phyloP scores from a whole-genome alignment of 371 early-diverging fungal genomes.

The Fennellomyces sp. region DNA sequence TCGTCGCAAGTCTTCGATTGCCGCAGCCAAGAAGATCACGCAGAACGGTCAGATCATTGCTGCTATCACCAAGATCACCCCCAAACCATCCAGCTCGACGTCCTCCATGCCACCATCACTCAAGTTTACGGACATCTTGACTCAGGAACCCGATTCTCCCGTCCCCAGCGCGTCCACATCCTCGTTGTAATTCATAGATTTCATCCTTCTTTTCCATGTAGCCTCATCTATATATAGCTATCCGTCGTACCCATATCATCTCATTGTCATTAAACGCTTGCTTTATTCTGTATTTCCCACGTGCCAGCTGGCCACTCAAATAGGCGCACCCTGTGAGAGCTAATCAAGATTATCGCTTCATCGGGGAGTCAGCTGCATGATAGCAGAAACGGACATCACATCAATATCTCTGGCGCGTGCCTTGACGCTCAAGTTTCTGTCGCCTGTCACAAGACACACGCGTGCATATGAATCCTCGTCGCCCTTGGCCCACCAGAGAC shows the following conservation, averaged over 20 bases:
- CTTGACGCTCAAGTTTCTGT: conserved; percentile 69
- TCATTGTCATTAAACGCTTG: no score
- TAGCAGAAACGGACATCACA: conserved; percentile 51
- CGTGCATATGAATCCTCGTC: conserved; percentile 13
- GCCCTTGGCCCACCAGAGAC: conserved; percentile 53
- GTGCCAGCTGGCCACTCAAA: no score
- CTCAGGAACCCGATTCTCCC: background rate
- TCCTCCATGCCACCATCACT: background rate
- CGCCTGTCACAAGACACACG: conserved; percentile 67
- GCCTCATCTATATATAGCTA: no score
- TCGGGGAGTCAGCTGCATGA: conserved; percentile 37
- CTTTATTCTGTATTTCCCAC: no score
- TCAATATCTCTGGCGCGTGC: conserved; percentile 66
- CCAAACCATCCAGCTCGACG: background rate
- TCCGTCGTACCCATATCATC: no score
- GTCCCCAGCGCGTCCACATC: background rate
- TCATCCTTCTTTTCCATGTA: no score
- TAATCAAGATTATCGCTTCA: conserved; percentile 2
- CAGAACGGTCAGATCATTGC: conserved; percentile 26
- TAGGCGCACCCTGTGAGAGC: no score
- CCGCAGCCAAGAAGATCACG: conserved; percentile 33
- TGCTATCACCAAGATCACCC: conserved; percentile 22
- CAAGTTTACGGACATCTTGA: background rate
- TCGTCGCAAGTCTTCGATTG: conserved; percentile 26
- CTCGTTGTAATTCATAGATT: background rate